phyloP scores from a whole-genome alignment of 495 filamentous ascomycete species.

The Lophiostoma macrostomum region DNA sequence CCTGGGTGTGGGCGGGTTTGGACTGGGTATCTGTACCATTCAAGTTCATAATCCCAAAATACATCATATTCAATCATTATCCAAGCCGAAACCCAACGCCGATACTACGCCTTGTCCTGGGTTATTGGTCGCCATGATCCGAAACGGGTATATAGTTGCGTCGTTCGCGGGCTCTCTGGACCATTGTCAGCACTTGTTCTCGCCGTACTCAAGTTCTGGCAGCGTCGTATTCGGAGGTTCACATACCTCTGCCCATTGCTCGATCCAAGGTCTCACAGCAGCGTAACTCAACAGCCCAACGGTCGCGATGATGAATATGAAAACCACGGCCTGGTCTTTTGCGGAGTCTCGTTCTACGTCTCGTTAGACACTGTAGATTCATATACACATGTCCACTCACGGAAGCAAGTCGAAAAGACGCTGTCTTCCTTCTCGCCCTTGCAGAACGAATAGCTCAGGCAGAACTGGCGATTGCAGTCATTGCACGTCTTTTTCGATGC shows the following conservation, averaged over 20 bases:
- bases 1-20: constrained; percentile 4
- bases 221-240: too few species aligned
- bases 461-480: constrained; percentile 90
- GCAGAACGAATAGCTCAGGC: constrained; percentile 82
- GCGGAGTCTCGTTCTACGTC: constrained; percentile 71
- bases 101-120: not conserved
- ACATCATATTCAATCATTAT: not conserved
- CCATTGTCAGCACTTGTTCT: constrained; percentile 16
- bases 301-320: constrained; percentile 86
- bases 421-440: constrained; percentile 81
- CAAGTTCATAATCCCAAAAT: constrained; percentile 16
- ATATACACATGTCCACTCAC: too few species aligned
- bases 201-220: too few species aligned
- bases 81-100: not conserved
- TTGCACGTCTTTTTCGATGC: constrained; percentile 57
- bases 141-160: constrained; percentile 32
- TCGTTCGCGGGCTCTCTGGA: constrained; percentile 29
- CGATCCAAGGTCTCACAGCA: constrained; percentile 62
- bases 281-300: constrained; percentile 81
- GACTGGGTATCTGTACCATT: constrained; percentile 23
- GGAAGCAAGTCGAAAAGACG: constrained; percentile 87
- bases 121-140: constrained; percentile 22
- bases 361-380: constrained; percentile 2
- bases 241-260: constrained; percentile 46
- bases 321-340: constrained; percentile 88